Conservation (phyloP, 2,329 filamentous ascomycete genomes). For the Aspergillus proliferans region DNA sequence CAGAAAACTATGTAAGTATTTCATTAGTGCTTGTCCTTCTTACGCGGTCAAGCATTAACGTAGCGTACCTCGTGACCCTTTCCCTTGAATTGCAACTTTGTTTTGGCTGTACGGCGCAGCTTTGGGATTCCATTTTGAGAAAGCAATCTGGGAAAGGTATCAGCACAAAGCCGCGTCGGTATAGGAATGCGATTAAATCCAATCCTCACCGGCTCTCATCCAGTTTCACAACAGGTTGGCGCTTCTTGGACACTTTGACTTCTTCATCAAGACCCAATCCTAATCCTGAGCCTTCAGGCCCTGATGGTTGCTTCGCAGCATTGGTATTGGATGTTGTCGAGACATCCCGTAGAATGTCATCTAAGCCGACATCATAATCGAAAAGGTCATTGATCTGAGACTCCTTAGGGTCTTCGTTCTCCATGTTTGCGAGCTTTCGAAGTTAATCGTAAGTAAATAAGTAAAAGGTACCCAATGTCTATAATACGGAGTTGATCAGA, state of each 20-base stretch:
- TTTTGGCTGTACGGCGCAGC: constrained; percentile 63
- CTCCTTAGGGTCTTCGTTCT: constrained; percentile 8
- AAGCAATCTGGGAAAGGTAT: constrained; percentile 57
- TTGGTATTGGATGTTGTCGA: constrained; percentile 17
- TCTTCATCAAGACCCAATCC: constrained; percentile 78
- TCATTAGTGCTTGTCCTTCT: background rate
- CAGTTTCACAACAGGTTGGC: constrained; percentile 73
- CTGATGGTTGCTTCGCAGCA: constrained; percentile 13
- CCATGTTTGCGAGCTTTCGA: constrained; percentile 4
- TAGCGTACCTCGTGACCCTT: constrained; percentile 77
- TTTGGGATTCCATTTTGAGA: constrained; percentile 78
- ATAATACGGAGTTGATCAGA: too few relatives aligned
- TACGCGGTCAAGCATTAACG: constrained; percentile 3
- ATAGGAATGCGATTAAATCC: background rate
- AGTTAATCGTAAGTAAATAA: background rate
- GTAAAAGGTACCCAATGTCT: too few relatives aligned
- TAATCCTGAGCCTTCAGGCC: constrained; percentile 44
- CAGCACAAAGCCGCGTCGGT: background rate
- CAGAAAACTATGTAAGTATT: constrained; percentile 60
- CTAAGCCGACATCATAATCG: constrained; percentile 62
- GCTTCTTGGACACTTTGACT: constrained; percentile 71
- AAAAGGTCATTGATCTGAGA: constrained; percentile 60
- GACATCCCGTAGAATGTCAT: constrained; percentile 43
- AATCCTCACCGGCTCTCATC: constrained; percentile 64
- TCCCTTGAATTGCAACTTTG: constrained; percentile 72